Base-by-base conservation (phyloP, 2,329 filamentous ascomycete species). In the Fusarium nygamai region DNA sequence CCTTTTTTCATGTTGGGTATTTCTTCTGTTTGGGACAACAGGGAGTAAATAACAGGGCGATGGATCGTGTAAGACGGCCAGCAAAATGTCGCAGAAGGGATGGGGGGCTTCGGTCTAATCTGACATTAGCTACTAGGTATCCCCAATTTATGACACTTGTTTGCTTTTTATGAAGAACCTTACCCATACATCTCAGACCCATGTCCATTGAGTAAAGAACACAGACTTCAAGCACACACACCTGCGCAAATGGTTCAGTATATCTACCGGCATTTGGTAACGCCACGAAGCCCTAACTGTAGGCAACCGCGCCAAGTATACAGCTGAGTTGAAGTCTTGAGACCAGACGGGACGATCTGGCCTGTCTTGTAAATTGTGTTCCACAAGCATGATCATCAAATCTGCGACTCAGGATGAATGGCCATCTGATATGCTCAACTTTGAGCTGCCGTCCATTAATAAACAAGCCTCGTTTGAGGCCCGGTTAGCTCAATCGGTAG, bases 401-500 rank as follows among this genome's bases (percentile, higher is more conserved):
- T 24, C n/a, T 44, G 13, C 10, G 6, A 19, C 41, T 44, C 16
- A 17, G 7, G n/a, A 3, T 19, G 43, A 24, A 16, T 44, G 16
- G 10, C 19, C 16, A 17, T 19, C 11, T 12, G 0, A 24, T 44
- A 44, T 44, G 7, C 1, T 6, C 6, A 24, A 24, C 5, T 44
- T 6, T 24, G 10, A 5, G n/a, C 8, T 1, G 1, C 0, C 0
- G 13, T 1, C 8, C 14, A 38, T 38, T 51, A 61, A 54, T 8
- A 68, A 68, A 12, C 31, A 71, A 72, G 47, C 62, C 59, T 57
- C 47, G 51, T 64, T 67, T 48, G 58, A 72, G 68, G 81, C 81
- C 81, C 79, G 80, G 81, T 81, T 82, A 82, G 81, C 81, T 82
- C 81, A 82, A 82, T 82, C 81, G 81, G 81, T 91, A 92, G 90